phyloP scores from a whole-genome alignment of 1,284 basidiomycete species.

The Clitocybe nebularis region DNA sequence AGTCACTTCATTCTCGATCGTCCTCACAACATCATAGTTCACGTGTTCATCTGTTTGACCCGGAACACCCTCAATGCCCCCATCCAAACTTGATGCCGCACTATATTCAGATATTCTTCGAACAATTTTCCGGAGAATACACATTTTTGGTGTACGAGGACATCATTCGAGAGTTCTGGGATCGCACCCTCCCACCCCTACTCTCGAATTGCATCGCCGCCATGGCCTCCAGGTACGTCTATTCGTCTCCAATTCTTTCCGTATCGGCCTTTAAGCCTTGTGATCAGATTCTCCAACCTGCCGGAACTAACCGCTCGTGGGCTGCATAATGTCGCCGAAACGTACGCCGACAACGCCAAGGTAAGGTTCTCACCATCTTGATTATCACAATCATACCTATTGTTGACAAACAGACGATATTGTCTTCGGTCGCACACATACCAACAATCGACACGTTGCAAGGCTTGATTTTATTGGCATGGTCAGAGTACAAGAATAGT shows the following conservation, averaged over 20 bases:
- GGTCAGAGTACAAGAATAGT: slow-evolving; percentile 66
- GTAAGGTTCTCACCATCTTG: too few species aligned
- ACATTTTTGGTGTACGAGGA: slow-evolving; percentile 65
- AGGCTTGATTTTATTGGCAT: slow-evolving; percentile 65
- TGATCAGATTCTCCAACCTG: slow-evolving; percentile 50
- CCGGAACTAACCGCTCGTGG: slow-evolving; percentile 59
- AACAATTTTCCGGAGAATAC: slow-evolving; percentile 57
- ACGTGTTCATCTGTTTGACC: slow-evolving; percentile 59
- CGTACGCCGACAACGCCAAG: slow-evolving; percentile 67
- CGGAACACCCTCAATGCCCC: slow-evolving; percentile 57
- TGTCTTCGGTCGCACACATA: slow-evolving; percentile 48
- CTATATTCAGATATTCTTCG: slow-evolving; percentile 66
- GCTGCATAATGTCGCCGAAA: slow-evolving; percentile 56
- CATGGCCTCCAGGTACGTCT: slow-evolving; percentile 56
- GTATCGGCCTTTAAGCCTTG: not conserved
- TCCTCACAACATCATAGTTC: slow-evolving; percentile 32
- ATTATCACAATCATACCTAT: too few species aligned
- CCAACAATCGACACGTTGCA: slow-evolving; percentile 67
- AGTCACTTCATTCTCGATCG: slow-evolving; percentile 31
- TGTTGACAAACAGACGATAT: slow-evolving; percentile 47
- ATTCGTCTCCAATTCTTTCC: not conserved
- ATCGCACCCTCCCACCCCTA: slow-evolving; percentile 54
- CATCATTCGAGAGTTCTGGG: slow-evolving; percentile 54
- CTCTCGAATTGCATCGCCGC: slow-evolving; percentile 71
- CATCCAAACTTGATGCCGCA: slow-evolving; percentile 63